These are phyloP conservation scores for Calonectria hongkongensis DNA, from an alignment of 2,329 filamentous ascomycete species.

Conservation along the genomic window DNA sequence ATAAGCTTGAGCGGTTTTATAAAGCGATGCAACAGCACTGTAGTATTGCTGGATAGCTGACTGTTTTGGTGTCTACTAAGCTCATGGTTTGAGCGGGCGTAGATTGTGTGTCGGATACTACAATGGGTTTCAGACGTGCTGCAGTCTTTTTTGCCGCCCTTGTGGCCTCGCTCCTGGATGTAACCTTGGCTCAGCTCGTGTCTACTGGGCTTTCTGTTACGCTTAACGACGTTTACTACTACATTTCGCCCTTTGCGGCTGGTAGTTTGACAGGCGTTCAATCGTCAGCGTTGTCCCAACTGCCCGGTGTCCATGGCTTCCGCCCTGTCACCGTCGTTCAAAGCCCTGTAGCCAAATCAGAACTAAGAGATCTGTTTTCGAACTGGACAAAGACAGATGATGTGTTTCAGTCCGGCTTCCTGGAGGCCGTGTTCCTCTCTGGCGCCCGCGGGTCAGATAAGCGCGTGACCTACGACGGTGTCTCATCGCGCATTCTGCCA, in stretches of 20 bases:
- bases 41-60: not conserved
- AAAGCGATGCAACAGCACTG: not conserved
- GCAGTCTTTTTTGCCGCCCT: not conserved
- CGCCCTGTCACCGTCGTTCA: constrained; percentile 20
- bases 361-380: not conserved
- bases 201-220: constrained; percentile 14
- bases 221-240: constrained; percentile 21
- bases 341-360: constrained; percentile 9
- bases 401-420: constrained; percentile 18
- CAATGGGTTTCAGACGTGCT: constrained; percentile 3
- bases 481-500: constrained; percentile 16
- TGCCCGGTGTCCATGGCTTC: constrained; percentile 16
- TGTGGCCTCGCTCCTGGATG: constrained; percentile 17
- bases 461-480: not conserved
- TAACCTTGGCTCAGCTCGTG: not conserved
- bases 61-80: not conserved
- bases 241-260: constrained; percentile 10
- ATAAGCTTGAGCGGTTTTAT: constrained; percentile 16
- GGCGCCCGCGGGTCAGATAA: constrained; percentile 5
- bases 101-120: constrained; percentile 2
- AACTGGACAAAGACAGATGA: constrained; percentile 27
- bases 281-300: not conserved
- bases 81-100: not conserved
- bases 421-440: constrained; percentile 5
- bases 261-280: not conserved